Evolutionary conservation across 2,329 filamentous ascomycete species (phyloP), one percentile per base, ranked within the genome.

Genomic region (Thermochaetoides dissita): DNA sequence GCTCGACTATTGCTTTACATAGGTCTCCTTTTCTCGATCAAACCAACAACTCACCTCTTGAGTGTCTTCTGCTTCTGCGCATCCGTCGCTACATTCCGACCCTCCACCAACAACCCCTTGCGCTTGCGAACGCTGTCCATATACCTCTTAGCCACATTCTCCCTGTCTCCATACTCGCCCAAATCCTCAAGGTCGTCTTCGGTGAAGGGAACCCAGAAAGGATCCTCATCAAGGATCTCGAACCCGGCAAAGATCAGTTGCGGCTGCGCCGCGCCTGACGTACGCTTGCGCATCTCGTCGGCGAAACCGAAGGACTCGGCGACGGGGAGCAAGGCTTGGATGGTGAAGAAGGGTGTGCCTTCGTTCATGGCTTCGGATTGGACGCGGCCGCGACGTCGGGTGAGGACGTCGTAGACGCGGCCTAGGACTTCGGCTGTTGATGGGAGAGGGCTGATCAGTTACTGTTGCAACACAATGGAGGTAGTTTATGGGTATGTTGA

Each of bases 151-250:
- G 91, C 91, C 39, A 96, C 84, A 63, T 95, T 96, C 69, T 96
- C 91, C 57, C 76, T 76, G 64, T 98, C 91, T 4, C 85, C 91
- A 58, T 89, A 67, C 68, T 96, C 89, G 28, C 91, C 91, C 46
- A 98, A 65, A 67, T 98, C 91, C 69, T 98, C 91, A 40, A 98
- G 64, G 57, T 98, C 86, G 59, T 96, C 91, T 58, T 96, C 91
- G 0, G 89, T 96, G 50, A 86, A 87, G 1, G 91, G 91, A 37
- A 94, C 87, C 91, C 91, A 98, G 66, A 93, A 94, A 0, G 91
- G 91, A 66, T 98, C 91, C 63, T 95, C 82, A 59, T 96, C 87
- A 2, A 96, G 69, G 52, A 94, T 75, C 61, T 95, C 86, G 57
- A 88, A 98, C 1, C 91, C 91, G 7, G 84, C 76, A 58, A 96